Evolutionary conservation across 1,284 basidiomycete species (phyloP), one percentile per base, ranked within the genome.

Genomic region (Cutaneotrichosporon cutaneum): DNA sequence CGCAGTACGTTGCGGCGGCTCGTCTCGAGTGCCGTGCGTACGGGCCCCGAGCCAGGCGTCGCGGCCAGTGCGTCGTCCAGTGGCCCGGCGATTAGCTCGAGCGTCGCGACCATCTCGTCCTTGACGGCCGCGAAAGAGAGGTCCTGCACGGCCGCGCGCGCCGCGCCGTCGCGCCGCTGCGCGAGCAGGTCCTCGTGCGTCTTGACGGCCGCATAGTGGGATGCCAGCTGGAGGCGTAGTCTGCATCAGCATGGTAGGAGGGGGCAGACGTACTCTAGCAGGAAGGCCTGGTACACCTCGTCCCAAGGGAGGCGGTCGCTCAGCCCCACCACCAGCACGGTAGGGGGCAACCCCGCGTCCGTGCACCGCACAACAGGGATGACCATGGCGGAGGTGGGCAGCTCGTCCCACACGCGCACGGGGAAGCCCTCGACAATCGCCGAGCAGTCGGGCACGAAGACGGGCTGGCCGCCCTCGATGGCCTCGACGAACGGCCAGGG

Each of bases 41-140:
- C 67, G 0, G 70, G 67, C 0, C 74, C 72, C 8, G 70, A 62
- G 1, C n/a, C n/a, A n/a, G 63, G 55, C 3, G 69, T 66, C 22
- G 75, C 72, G 7, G 60, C 63, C 8, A 76, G 54, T 3, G 73
- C 36, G 55, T 77, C 76, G 21, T 78, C 74, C 54, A 77, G 57
- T 0, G 76, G 76, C 21, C 74, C 76, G 18, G 72, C 58, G 16
- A 81, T 76, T 3, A 82, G 67, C 0, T 77, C 78, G 5, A 81
- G 66, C 0, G 80, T 80, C 4, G 79, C 81, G 2, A 78, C 52
- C 2, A 80, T 65, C 62, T 81, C 78, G 66, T 79, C 78, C 7
- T 69, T 72, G 51, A 80, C 69, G 58, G 76, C 76, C 21, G 74
- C 74, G 66, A 78, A 77, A 35, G 77, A 65, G 44, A 71, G 36